phyloP scores from a whole-genome alignment of 495 filamentous ascomycete genomes.

The Penicillium herquei region DNA sequence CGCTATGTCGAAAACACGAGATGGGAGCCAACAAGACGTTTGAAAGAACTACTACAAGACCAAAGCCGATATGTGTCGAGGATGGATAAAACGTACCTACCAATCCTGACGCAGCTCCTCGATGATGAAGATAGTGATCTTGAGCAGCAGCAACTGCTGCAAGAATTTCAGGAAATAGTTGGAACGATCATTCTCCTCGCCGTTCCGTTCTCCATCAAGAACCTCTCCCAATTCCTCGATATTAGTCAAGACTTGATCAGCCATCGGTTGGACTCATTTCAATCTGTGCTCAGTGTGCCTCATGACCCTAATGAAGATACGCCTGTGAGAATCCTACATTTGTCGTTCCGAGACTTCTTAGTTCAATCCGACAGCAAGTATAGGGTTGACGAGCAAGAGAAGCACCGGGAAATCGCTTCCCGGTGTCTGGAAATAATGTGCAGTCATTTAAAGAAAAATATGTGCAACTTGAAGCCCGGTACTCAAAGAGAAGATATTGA shows the following conservation, averaged over 20 bases:
- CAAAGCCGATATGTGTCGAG: slow-evolving; percentile 9
- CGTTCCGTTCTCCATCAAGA: slow-evolving; percentile 20
- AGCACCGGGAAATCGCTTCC: slow-evolving; percentile 6
- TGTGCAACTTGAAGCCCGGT: slow-evolving; percentile 26
- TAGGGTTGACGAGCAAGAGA: slow-evolving; percentile 15
- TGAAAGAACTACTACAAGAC: slow-evolving; percentile 18
- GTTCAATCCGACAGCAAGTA: slow-evolving; percentile 15
- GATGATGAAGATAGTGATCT: slow-evolving; percentile 11
- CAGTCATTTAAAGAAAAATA: slow-evolving; percentile 28
- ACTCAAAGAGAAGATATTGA: slow-evolving; percentile 21
- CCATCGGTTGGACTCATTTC: slow-evolving; percentile 17
- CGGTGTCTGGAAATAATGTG: slow-evolving; percentile 32
- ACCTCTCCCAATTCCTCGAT: slow-evolving; percentile 16
- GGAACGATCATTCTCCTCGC: slow-evolving; percentile 29
- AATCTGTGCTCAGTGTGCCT: slow-evolving; percentile 28
- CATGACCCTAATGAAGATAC: slow-evolving; percentile 12
- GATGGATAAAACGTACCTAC: slow-evolving; percentile 29
- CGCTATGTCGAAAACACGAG: slow-evolving; percentile 21
- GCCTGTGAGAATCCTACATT: slow-evolving; percentile 11
- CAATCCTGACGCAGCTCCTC: slow-evolving; percentile 25
- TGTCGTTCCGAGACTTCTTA: slow-evolving; percentile 13
- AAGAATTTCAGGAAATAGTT: slow-evolving; percentile 27
- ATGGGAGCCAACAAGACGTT: slow-evolving; percentile 15
- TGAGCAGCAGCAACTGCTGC: slow-evolving; percentile 1
- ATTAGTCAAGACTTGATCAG: slow-evolving; percentile 9